phyloP scores from a whole-genome alignment of 192 early-diverging fungal species.

The Mortierella antarctica region DNA sequence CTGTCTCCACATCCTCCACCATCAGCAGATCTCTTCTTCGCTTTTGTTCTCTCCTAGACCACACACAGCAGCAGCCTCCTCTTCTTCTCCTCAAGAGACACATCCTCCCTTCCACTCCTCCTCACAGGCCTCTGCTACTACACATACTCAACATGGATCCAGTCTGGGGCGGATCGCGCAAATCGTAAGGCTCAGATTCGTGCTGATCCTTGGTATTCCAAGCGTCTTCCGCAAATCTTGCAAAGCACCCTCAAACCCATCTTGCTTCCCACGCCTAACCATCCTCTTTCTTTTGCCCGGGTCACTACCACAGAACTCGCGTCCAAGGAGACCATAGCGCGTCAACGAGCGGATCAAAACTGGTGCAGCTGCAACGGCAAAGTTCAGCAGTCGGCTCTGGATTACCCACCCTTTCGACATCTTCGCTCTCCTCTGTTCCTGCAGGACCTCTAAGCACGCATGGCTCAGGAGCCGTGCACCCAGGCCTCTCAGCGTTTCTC shows the following conservation, averaged over 20 bases:
- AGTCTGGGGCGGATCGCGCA: slow-evolving; percentile 40
- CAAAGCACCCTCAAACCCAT: no score
- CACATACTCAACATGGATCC: slow-evolving; percentile 27
- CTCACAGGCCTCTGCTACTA: background rate
- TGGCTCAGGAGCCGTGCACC: slow-evolving; percentile 27
- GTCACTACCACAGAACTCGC: slow-evolving; percentile 13
- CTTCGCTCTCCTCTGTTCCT: slow-evolving; percentile 15
- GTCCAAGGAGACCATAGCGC: slow-evolving; percentile 8
- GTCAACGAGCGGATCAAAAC: slow-evolving; percentile 38
- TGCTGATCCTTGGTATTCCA: background rate
- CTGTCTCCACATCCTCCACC: no score
- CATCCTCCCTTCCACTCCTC: no score
- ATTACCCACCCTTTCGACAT: slow-evolving; percentile 18
- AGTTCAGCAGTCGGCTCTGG: slow-evolving; percentile 28
- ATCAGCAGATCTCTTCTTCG: background rate
- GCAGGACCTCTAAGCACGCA: slow-evolving; percentile 18
- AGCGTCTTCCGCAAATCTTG: no score
- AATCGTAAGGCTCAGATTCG: slow-evolving; percentile 14
- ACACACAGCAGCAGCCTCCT: background rate
- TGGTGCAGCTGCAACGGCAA: slow-evolving; percentile 48
- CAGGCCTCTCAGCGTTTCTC: slow-evolving; percentile 42
- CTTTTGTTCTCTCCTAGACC: background rate
- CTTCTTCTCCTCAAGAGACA: background rate
- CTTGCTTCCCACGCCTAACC: background rate
- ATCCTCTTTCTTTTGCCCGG: background rate